Percentiles rank a stretch among this genome's conserved stretches.
These are phyloP conservation scores for Vicia villosa DNA, from an alignment of 306 rosid species.

Conservation along the genomic window DNA sequence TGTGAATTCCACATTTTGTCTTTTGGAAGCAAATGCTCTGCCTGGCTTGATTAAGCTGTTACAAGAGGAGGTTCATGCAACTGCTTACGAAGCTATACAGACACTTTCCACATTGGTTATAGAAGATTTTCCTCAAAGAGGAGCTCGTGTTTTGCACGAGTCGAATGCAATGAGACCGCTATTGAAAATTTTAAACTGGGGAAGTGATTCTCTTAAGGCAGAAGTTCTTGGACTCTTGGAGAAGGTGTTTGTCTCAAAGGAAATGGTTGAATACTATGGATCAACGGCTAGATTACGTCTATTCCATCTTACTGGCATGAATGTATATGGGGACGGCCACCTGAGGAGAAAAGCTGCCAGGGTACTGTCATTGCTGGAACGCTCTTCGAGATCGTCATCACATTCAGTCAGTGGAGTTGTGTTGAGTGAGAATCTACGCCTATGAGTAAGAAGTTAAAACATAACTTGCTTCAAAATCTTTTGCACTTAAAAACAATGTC, in stretches of 20 bases:
- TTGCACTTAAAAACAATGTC: no score
- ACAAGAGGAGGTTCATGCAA: conserved; percentile 64
- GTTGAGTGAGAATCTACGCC: neutral
- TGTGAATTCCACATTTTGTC: conserved; percentile 60
- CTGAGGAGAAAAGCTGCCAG: conserved; percentile 64
- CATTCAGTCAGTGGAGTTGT: conserved; percentile 51
- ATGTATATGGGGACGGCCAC: conserved; percentile 51
- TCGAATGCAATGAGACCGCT: conserved; percentile 55
- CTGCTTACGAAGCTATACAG: conserved; percentile 74
- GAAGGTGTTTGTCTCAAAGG: conserved; percentile 67
- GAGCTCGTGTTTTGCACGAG: conserved; percentile 66
- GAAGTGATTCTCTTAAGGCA: conserved; percentile 60
- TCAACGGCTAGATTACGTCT: conserved; percentile 51
- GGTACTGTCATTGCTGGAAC: conserved; percentile 64
- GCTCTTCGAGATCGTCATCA: conserved; percentile 69
- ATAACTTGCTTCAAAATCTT: no score
- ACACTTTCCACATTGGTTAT: conserved; percentile 76
- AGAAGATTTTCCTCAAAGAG: conserved; percentile 65
- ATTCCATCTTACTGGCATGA: conserved; percentile 52
- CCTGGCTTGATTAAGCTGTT: conserved; percentile 63
- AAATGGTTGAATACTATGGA: conserved; percentile 68
- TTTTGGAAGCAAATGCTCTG: conserved; percentile 69
- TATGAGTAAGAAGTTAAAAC: neutral
- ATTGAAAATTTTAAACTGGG: conserved; percentile 68
- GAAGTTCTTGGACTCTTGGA: conserved; percentile 69